Evolutionary conservation across 2,329 filamentous ascomycete species (phyloP).

Genomic region (Colletotrichum magnum): DNA sequence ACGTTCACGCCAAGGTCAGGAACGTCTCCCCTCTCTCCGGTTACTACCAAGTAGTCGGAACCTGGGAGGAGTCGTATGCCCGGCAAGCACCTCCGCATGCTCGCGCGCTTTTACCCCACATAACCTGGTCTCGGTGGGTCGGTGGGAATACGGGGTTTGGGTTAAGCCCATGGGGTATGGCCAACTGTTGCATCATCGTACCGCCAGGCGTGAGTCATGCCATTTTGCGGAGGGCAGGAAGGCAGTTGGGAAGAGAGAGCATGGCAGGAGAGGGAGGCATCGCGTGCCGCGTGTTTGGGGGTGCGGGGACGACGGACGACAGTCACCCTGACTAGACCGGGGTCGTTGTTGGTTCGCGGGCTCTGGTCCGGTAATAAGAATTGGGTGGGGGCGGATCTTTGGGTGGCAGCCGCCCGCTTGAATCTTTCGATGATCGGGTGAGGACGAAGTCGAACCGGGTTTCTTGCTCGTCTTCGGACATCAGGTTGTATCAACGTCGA

Average conservation of each 20-base stretch:
- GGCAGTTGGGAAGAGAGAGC: background rate
- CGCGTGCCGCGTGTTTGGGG: constrained; percentile 1
- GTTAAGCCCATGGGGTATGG: constrained; percentile 32
- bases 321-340: constrained; percentile 31
- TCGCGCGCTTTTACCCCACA: constrained; percentile 23
- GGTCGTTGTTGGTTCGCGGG: constrained; percentile 6
- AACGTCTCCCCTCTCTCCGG: too few species aligned
- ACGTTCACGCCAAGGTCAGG: background rate
- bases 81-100: constrained; percentile 19
- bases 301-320: constrained; percentile 34
- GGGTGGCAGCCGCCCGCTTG: background rate
- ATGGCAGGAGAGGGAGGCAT: background rate
- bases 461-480: background rate
- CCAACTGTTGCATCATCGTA: constrained; percentile 30
- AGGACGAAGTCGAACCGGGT: constrained; percentile 21
- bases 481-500: background rate
- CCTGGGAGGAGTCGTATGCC: constrained; percentile 5
- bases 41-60: constrained; percentile 13
- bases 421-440: constrained; percentile 35
- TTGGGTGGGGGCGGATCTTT: background rate
- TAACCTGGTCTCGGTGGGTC: constrained; percentile 26
- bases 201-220: constrained; percentile 24
- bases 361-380: constrained; percentile 23
- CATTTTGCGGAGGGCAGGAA: constrained; percentile 4
- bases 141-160: constrained; percentile 9